Evolutionary conservation across 129 eudicot species (phyloP), one percentile per base, ranked within the genome.

Genomic region (Flaveria sonorensis): DNA sequence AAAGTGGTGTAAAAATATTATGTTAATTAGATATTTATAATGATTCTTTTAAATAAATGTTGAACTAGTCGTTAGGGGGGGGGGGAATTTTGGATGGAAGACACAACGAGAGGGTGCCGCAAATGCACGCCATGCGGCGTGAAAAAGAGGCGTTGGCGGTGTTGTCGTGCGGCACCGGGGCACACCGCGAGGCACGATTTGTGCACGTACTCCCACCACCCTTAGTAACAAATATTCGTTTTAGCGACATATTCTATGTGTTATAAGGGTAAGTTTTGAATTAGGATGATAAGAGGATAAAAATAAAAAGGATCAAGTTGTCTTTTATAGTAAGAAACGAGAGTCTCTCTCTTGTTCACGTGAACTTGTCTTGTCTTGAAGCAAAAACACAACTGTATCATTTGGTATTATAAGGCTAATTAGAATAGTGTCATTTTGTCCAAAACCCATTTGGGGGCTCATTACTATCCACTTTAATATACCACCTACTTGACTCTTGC

Each of bases 331-430:
- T 16, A 39, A 47, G 77, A 71, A 60, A 59, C 45, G 47, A 79
- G 50, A 60, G 74, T 40, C 60, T 43, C 71, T 55, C 21, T 42
- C 79, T 80, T 24, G 67, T 79, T 80, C 89, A 85, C 81, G 92
- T 85, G 86, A 70, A 53, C 70, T 72, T 85, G 86, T 88, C 85
- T 88, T 81, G 89, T 85, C 89, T 77, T 82, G 80, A 59, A 80
- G 83, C 65, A 85, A 77, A 83, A 88, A 88, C 53, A 85, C 89
- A 75, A 77, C 86, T 75, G 71, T 72, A 78, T 83, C 79, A 80
- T 86, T 86, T 79, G 82, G 82, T 68, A 67, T 78, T 80, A 76
- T 55, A 70, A 62, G 72, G 78, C 83, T 71, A 79, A 79, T 68
- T 77, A 83, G 77, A 81, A 77, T 73, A 74, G 82, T 79, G 78